Evolutionary conservation across 352 stramenopile species (phyloP).

Genomic region (Peronospora belbahrii): DNA sequence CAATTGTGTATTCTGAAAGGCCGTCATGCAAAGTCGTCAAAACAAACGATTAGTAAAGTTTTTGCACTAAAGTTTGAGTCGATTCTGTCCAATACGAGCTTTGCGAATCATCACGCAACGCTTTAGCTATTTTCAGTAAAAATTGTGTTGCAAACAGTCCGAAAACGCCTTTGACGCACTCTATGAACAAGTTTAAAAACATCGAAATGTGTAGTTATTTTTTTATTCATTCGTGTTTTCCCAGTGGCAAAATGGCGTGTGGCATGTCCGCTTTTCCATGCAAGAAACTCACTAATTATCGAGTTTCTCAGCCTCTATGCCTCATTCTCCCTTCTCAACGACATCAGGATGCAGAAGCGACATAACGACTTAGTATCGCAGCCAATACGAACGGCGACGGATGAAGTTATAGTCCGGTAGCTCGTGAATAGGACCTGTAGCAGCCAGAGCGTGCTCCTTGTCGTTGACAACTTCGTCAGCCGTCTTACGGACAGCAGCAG

Average conservation of each 20-base stretch:
- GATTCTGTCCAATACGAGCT: too few relatives aligned
- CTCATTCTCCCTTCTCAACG: slow-evolving; percentile 27
- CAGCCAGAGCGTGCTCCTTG: slow-evolving; percentile 97
- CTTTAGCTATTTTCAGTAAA: too few relatives aligned
- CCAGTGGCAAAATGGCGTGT: slow-evolving; percentile 25
- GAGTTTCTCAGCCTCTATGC: slow-evolving; percentile 25
- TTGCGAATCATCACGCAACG: too few relatives aligned
- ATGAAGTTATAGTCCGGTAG: slow-evolving; percentile 99
- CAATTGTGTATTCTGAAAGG: too few relatives aligned
- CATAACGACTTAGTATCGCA: slow-evolving; percentile 76
- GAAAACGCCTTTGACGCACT: too few relatives aligned
- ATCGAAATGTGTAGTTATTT: too few relatives aligned
- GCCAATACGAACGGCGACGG: slow-evolving; percentile 97
- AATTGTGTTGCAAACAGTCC: too few relatives aligned
- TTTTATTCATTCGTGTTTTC: slow-evolving; percentile 25
- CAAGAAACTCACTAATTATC: slow-evolving; percentile 24
- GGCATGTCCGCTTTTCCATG: slow-evolving; percentile 23
- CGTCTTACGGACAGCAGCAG: slow-evolving; percentile 87
- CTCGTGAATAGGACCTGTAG: slow-evolving; percentile 96
- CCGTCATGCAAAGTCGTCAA: too few relatives aligned
- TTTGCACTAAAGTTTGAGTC: too few relatives aligned
- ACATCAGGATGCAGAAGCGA: slow-evolving; percentile 16
- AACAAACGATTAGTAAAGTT: too few relatives aligned
- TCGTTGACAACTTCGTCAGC: slow-evolving; percentile 93
- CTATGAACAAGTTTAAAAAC: too few relatives aligned